These are phyloP conservation scores for Microdochium bolleyi DNA, from an alignment of 2,329 filamentous ascomycete species.

Conservation along the genomic window DNA sequence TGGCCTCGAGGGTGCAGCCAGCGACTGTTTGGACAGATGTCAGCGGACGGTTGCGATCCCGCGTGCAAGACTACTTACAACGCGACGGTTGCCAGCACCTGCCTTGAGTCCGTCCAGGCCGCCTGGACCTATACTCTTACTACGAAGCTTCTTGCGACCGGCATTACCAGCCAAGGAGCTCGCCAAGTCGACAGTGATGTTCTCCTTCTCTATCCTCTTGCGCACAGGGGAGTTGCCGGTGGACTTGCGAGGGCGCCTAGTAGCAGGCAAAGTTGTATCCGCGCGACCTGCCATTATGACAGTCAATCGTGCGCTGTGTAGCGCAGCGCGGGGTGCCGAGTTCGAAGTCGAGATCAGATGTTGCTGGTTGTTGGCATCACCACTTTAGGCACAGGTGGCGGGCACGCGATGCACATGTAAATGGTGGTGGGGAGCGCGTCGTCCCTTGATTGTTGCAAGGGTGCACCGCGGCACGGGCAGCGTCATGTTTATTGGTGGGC, in stretches of 20 bases:
- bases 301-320: not conserved
- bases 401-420: not conserved
- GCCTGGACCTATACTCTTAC: constrained; percentile 93
- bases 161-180: constrained; percentile 38
- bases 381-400: not conserved
- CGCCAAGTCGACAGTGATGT: constrained; percentile 61
- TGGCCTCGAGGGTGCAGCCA: constrained; percentile 42
- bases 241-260: constrained; percentile 61
- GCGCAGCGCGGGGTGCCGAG: constrained; percentile 2
- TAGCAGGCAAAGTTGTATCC: constrained; percentile 45
- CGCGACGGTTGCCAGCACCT: constrained; percentile 67
- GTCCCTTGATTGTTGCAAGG: not conserved
- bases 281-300: constrained; percentile 27
- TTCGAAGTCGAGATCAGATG: constrained; percentile 1
- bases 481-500: not conserved
- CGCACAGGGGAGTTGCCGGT: constrained; percentile 50
- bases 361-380: not conserved
- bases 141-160: constrained; percentile 64
- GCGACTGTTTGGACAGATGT: constrained; percentile 31
- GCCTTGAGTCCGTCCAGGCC: constrained; percentile 76
- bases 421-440: not conserved
- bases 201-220: constrained; percentile 64
- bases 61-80: constrained; percentile 45
- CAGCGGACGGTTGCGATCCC: constrained; percentile 5
- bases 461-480: not conserved